A percentile compares a stretch with the other conserved stretches of the same genome.
phyloP scores from a whole-genome alignment of 148 eudicot species.

The Cornus kousa region DNA sequence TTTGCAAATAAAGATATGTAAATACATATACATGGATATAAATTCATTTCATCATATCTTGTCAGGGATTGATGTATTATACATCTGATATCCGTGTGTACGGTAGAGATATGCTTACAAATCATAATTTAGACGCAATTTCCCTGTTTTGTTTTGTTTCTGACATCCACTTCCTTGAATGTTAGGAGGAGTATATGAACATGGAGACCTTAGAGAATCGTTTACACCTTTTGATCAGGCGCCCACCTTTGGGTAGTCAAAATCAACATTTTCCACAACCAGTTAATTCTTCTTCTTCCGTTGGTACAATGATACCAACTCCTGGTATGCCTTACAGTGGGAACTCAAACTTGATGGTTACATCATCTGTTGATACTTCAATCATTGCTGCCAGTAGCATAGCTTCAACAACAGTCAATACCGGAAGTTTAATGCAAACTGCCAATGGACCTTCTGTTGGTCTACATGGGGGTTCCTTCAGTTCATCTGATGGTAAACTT shows the following conservation, averaged over 20 bases:
- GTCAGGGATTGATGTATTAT: too few relatives aligned
- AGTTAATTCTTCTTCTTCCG: conserved; percentile 53
- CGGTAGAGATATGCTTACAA: too few relatives aligned
- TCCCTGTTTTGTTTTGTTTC: conserved; percentile 7
- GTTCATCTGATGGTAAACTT: conserved; percentile 45
- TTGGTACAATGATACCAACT: conserved; percentile 96
- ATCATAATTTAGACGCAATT: background rate
- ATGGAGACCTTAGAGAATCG: conserved; percentile 70
- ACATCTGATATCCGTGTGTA: too few relatives aligned
- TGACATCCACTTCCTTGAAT: conserved; percentile 16
- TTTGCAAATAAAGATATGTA: too few relatives aligned
- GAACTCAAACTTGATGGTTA: conserved; percentile 50
- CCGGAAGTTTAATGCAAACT: conserved; percentile 49
- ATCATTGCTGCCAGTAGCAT: conserved; percentile 35
- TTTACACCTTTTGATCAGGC: conserved; percentile 47
- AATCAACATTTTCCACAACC: conserved; percentile 60
- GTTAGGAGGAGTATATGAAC: conserved; percentile 78
- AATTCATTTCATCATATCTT: too few relatives aligned
- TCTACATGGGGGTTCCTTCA: conserved; percentile 48
- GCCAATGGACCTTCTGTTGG: conserved; percentile 44
- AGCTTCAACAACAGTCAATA: conserved; percentile 35
- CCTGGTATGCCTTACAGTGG: conserved; percentile 76
- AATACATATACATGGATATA: too few relatives aligned
- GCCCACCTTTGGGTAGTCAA: conserved; percentile 36
- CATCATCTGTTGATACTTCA: conserved; percentile 56